Percentiles rank a stretch among this genome's conserved stretches.
phyloP scores from a whole-genome alignment of 176 grass and related monocot species.

The Rhynchospora tenuis region DNA sequence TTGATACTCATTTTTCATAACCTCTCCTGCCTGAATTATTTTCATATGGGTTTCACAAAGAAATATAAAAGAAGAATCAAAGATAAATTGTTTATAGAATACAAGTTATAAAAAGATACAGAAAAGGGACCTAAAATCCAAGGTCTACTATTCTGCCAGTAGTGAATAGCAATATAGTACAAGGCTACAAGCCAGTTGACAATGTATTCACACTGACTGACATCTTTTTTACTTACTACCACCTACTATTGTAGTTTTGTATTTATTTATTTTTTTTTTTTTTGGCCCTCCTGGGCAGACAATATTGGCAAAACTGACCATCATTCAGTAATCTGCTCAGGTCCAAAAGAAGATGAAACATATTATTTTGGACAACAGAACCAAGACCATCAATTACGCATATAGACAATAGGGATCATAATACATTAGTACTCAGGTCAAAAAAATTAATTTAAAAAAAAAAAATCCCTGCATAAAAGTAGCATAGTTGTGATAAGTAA shows the following conservation, averaged over 20 bases:
- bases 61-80: background rate
- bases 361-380: background rate
- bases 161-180: background rate
- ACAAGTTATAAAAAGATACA: background rate
- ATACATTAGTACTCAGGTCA: background rate
- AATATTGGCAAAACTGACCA: background rate
- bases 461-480: background rate
- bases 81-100: background rate
- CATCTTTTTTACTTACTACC: background rate
- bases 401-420: background rate
- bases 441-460: background rate
- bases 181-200: conserved; percentile 4
- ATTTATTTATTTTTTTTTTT: background rate
- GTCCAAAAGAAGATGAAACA: background rate
- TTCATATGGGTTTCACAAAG: background rate
- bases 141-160: background rate
- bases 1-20: conserved; percentile 44
- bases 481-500: background rate
- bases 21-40: conserved; percentile 32
- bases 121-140: background rate
- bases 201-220: background rate
- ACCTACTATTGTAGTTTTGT: background rate
- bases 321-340: background rate
- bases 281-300: background rate
- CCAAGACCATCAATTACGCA: background rate